Evolutionary conservation across 495 filamentous ascomycete species (phyloP).

Genomic region (Penicillium tannophilum): DNA sequence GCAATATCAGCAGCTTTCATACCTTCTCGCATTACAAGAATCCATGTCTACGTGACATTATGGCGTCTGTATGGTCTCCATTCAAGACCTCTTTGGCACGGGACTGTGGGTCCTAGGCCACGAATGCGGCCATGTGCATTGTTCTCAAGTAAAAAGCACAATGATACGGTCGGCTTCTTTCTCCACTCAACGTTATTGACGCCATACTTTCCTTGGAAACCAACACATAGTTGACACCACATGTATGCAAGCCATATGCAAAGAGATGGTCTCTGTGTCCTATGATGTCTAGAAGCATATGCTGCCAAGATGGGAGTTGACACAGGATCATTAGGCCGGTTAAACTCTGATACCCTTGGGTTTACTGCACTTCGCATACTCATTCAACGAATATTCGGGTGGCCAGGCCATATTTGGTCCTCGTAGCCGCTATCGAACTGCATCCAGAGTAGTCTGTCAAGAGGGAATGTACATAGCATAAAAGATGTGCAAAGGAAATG

Average conservation of each 20-base stretch:
- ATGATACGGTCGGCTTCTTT: neutral
- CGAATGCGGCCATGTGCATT: conserved; percentile 1
- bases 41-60: too few relatives aligned
- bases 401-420: conserved; percentile 42
- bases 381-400: conserved; percentile 48
- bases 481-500: too few relatives aligned
- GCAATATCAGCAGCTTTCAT: too few relatives aligned
- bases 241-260: neutral
- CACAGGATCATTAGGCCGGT: neutral
- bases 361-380: too few relatives aligned
- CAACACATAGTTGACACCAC: neutral
- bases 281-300: neutral
- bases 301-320: too few relatives aligned
- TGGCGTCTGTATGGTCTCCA: too few relatives aligned
- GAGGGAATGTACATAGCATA: too few relatives aligned
- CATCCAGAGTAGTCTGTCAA: too few relatives aligned
- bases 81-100: too few relatives aligned
- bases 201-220: neutral
- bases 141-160: neutral
- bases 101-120: neutral
- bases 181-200: neutral
- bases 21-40: too few relatives aligned
- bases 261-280: neutral
- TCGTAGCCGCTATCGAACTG: too few relatives aligned
- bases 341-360: too few relatives aligned